Conservation (phyloP, 371 early-diverging fungal genomes). For the Mortierella sp. region DNA sequence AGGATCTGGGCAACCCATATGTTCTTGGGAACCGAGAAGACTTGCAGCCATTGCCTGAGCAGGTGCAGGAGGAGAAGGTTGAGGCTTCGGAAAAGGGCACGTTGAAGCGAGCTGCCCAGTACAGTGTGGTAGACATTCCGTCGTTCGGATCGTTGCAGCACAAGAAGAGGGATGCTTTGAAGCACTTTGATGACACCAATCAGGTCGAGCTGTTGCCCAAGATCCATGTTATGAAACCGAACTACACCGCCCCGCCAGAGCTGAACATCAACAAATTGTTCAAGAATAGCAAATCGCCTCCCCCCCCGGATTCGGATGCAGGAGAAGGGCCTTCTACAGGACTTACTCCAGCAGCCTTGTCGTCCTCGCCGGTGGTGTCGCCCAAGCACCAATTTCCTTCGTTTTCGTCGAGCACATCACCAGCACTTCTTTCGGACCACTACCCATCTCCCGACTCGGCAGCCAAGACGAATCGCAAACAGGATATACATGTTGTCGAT, state of each 20-base stretch:
- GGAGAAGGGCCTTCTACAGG: neutral
- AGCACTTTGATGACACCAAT: constrained; percentile 20
- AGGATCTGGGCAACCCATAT: constrained; percentile 15
- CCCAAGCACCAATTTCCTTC: constrained; percentile 34
- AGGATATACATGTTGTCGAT: constrained; percentile 13
- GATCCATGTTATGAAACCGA: constrained; percentile 3
- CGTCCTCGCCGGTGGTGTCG: constrained; percentile 16
- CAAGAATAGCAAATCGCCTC: neutral
- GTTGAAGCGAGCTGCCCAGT: constrained; percentile 18
- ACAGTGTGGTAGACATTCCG: constrained; percentile 46
- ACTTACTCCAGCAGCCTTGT: neutral
- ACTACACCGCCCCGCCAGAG: constrained; percentile 31
- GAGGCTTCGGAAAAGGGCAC: neutral
- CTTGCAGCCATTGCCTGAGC: neutral
- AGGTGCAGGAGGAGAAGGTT: neutral
- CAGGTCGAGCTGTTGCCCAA: constrained; percentile 23
- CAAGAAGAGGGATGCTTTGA: constrained; percentile 10
- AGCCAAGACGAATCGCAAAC: neutral
- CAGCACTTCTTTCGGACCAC: constrained; percentile 4
- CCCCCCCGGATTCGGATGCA: neutral
- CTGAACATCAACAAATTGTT: neutral
- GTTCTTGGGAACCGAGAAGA: constrained; percentile 14
- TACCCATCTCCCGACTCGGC: constrained; percentile 8
- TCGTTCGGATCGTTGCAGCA: constrained; percentile 27
- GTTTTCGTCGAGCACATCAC: constrained; percentile 30